Evolutionary conservation across 108 stramenopile species (phyloP), one percentile per base, ranked within the genome.

Genomic region (Fragilariopsis cylindrus): DNA sequence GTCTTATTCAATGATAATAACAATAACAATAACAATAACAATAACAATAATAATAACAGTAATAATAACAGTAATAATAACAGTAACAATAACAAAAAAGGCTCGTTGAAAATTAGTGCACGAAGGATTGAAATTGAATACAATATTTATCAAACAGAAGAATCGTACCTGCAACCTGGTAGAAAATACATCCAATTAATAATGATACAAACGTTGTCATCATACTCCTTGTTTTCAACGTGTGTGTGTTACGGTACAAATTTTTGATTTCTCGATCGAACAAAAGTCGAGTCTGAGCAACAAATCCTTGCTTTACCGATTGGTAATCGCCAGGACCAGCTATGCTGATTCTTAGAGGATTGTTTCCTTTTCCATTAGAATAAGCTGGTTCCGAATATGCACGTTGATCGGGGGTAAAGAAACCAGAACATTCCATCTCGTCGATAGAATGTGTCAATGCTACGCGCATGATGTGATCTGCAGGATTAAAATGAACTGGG

Each of bases 401-500:
- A 39, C 70, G 64, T 7, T 66, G 53, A 62, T 77, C 76, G 4
- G 60, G 41, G 15, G 62, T 58, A 60, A 86, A 78, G 50, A 83
- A 86, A 6, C 80, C 80, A 45, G 21, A 47, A 5, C 57, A 7
- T 57, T 71, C 63, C 46, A 86, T 60, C 16, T 83, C 70, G 47
- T 81, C 82, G 41, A 85, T 72, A 16, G 87, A 76, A 44, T 71
- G 57, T 57, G 77, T 72, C 42, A 84, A 74, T 13, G 87, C 87
- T 8, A 88, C 80, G 18, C 78, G 68, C 85, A 94, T 84, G 39
- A 90, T 84, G 78, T 81, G 84, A 83, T 94, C 92, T 16, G 90
- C 90, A 4, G 88, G 87, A 49, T 89, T 89, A 57, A 87, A 90
- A 44, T 87, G 70, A 8, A 48, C 66, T 42, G 92, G 92, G 67